Conservation (phyloP, 441 rosid genomes). For the Bocquillonia castaneifolia region DNA sequence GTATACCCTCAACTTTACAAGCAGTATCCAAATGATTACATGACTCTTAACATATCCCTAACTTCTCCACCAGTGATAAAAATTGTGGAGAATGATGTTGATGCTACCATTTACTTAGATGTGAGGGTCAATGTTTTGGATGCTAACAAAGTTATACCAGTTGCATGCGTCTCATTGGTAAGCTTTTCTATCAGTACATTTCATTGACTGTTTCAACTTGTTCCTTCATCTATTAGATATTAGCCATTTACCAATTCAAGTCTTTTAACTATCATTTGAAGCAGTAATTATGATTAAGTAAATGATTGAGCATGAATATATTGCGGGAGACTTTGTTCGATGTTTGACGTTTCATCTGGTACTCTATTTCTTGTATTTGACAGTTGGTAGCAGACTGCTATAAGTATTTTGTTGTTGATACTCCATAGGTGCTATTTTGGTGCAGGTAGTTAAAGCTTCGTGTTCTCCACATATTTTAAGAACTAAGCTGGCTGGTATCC, state of each 20-base stretch:
- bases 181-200: constrained; percentile 13
- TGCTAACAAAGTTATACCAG: constrained; percentile 45
- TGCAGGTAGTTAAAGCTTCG: constrained; percentile 50
- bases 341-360: neutral
- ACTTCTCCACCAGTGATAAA: constrained; percentile 59
- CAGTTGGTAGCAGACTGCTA: neutral
- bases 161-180: constrained; percentile 66
- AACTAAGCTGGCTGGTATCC: constrained; percentile 51
- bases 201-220: neutral
- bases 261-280: neutral
- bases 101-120: constrained; percentile 48
- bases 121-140: constrained; percentile 51
- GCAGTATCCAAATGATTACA: constrained; percentile 53
- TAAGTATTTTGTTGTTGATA: neutral
- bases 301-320: neutral
- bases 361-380: neutral
- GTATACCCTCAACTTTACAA: constrained; percentile 60
- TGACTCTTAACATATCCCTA: constrained; percentile 49
- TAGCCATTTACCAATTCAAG: neutral
- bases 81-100: constrained; percentile 37
- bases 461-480: constrained; percentile 44
- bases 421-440: neutral
- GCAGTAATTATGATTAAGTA: neutral
- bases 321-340: neutral
- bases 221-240: neutral